Evolutionary conservation across 2,329 filamentous ascomycete genomes (phyloP), one percentile per base, ranked within the genome.

Genomic region (Pseudogymnoascus sp.): DNA sequence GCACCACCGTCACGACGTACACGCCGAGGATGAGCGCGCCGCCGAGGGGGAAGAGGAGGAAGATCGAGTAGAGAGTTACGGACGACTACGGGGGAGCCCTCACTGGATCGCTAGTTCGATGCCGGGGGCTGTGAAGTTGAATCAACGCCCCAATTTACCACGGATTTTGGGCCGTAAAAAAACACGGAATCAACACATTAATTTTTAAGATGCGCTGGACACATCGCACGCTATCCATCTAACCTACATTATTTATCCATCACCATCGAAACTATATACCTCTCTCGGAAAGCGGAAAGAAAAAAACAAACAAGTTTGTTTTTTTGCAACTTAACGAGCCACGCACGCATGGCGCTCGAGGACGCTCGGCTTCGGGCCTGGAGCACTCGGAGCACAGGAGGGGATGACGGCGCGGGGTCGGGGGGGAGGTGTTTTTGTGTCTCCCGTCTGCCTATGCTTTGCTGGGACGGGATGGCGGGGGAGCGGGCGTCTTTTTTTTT

Each of bases 1-100:
- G 92, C 31, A 11, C 69, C 69, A 97, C 92, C 15, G 90, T 96
- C 65, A 33, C 91, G 44, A 33, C 91, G 42, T 96, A 96, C 76
- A 96, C 90, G 74, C 89, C 86, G 66, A 82, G 87, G 68, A 90
- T 97, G 78, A 90, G 92, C 68, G 90, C 93, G 23, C 91, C 93
- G 38, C 93, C 92, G 7, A 93, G 93, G 76, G 93, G 93, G 68
- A 97, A 97, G 83, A 86, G 92, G 78, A 88, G 93, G 78, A 96
- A 91, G 80, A 76, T 86, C 65, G 81, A 83, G 69, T 80, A 77
- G 61, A 64, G 42, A 61, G 42, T 11, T 17, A 28, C 15, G 2
- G 8, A 53, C 15, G 44, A 17, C 44, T 53, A 28, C 4, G 44
- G 44, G 44, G 23, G 44, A 53, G 15, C 44, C 44, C 44, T 31